phyloP scores from a whole-genome alignment of 2,329 filamentous ascomycete genomes.

The Penicillium sp. region DNA sequence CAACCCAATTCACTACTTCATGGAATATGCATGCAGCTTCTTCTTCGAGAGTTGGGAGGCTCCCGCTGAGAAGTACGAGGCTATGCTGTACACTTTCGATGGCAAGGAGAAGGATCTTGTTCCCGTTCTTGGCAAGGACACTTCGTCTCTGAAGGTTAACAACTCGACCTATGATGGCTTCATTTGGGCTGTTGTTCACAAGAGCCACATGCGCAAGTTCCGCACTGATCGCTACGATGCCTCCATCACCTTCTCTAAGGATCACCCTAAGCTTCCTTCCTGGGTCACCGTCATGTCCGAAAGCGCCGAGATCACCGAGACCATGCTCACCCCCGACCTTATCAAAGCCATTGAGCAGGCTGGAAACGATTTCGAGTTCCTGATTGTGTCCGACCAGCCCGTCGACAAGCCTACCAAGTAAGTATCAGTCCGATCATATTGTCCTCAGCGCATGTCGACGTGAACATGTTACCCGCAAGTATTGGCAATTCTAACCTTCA shows the following conservation, averaged over 20 bases:
- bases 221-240: conserved; percentile 93
- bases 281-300: conserved; percentile 97
- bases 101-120: conserved; percentile 81
- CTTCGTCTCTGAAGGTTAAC: conserved; percentile 52
- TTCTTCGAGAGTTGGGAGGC: conserved; percentile 73
- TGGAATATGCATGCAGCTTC: conserved; percentile 69
- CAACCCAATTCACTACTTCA: conserved; percentile 69
- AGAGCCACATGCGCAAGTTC: conserved; percentile 84
- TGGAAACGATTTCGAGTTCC: conserved; percentile 77
- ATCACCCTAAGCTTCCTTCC: conserved; percentile 79
- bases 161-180: conserved; percentile 78
- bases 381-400: conserved; percentile 88
- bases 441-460: no score
- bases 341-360: conserved; percentile 74
- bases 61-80: conserved; percentile 72
- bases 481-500: conserved; percentile 2
- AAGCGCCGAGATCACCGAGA: conserved; percentile 89
- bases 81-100: conserved; percentile 82
- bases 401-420: conserved; percentile 81
- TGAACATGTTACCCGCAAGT: no score
- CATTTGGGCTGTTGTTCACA: conserved; percentile 93
- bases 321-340: conserved; percentile 82
- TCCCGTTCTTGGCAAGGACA: conserved; percentile 61
- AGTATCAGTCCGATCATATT: conserved; percentile 34
- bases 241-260: conserved; percentile 89